Conservation (phyloP, 192 early-diverging fungal species). For the Allomyces javanicus region DNA sequence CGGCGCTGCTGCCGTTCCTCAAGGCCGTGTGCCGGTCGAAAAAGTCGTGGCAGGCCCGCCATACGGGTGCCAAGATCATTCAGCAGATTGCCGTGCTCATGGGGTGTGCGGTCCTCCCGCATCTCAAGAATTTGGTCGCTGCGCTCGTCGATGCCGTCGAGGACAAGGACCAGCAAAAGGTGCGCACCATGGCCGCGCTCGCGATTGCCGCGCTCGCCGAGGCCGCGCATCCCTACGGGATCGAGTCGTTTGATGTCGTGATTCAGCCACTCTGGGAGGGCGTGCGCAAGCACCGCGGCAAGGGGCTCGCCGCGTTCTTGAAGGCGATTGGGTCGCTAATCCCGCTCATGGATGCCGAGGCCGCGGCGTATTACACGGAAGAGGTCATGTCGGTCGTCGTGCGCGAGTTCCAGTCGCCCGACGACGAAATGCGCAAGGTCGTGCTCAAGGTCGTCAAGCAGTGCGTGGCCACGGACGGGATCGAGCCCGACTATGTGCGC, state of each 20-base stretch:
- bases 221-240: constrained; percentile 94
- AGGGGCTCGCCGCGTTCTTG: constrained; percentile 87
- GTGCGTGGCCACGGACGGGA: constrained; percentile 84
- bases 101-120: constrained; percentile 85
- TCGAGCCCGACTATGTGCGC: constrained; percentile 65
- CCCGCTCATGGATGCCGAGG: constrained; percentile 88
- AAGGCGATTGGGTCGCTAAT: constrained; percentile 98
- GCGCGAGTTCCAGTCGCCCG: constrained; percentile 89
- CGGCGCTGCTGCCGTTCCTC: constrained; percentile 80
- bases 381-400: constrained; percentile 84
- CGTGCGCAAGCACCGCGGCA: constrained; percentile 85
- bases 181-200: constrained; percentile 82
- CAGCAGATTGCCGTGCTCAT: constrained; percentile 91
- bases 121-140: constrained; percentile 79
- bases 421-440: constrained; percentile 98
- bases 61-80: constrained; percentile 94
- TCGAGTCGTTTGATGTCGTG: constrained; percentile 87
- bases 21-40: constrained; percentile 86
- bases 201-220: constrained; percentile 90
- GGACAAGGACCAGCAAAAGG: constrained; percentile 84
- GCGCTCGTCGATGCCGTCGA: constrained; percentile 75
- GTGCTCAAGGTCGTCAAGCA: constrained; percentile 94
- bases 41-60: constrained; percentile 95
- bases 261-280: constrained; percentile 81
- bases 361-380: constrained; percentile 83